Conservation (phyloP, 2,329 filamentous ascomycete species). For the Coniochaeta pulveracea region DNA sequence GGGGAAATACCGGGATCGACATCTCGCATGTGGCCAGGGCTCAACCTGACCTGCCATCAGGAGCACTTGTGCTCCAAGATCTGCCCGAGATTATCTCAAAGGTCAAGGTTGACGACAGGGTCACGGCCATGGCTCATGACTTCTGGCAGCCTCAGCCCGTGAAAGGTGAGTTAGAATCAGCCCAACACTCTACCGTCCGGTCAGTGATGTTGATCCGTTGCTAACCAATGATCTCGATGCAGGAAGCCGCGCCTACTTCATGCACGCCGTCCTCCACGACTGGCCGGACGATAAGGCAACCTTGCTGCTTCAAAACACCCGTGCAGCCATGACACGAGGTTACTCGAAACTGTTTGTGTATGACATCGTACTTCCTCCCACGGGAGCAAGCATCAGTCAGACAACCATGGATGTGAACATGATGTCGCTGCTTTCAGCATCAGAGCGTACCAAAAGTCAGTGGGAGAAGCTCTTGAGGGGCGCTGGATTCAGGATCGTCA, state of each 20-base stretch:
- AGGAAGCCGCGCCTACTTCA: constrained; percentile 24
- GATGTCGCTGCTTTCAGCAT: constrained; percentile 19
- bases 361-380: constrained; percentile 24
- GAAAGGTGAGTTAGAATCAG: constrained; percentile 8
- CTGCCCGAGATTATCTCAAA: constrained; percentile 22
- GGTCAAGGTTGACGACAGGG: constrained; percentile 7
- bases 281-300: constrained; percentile 24
- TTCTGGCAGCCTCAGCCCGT: constrained; percentile 15
- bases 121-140: constrained; percentile 11
- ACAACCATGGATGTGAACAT: constrained; percentile 23
- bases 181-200: neutral
- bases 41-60: constrained; percentile 19
- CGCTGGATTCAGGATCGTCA: constrained; percentile 15
- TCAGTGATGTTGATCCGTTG: neutral
- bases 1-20: constrained; percentile 25
- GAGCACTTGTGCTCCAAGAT: constrained; percentile 24
- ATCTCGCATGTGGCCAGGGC: constrained; percentile 17
- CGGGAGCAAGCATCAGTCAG: constrained; percentile 17
- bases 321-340: constrained; percentile 22
- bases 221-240: constrained; percentile 2
- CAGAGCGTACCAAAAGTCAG: constrained; percentile 18
- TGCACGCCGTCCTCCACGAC: constrained; percentile 29
- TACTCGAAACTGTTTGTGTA: constrained; percentile 26
- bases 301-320: constrained; percentile 19
- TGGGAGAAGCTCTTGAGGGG: constrained; percentile 17